Conservation (phyloP, 2,329 filamentous ascomycete genomes). For the Scytalidium lignicola region DNA sequence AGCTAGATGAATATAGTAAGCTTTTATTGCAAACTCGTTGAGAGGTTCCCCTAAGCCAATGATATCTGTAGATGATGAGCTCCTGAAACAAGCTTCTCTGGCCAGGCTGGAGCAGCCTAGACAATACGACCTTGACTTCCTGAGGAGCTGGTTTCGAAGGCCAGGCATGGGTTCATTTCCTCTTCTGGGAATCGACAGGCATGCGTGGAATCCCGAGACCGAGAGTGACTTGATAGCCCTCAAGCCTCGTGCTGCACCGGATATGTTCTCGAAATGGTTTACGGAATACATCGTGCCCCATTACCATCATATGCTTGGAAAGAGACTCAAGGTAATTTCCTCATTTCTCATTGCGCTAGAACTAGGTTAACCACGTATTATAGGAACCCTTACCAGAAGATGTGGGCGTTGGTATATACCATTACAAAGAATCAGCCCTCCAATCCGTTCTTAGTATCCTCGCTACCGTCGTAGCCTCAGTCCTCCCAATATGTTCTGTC, state of each 20-base stretch:
- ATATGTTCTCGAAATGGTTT: slow-evolving; percentile 17
- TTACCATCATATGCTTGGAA: slow-evolving; percentile 13
- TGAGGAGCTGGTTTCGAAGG: slow-evolving; percentile 16
- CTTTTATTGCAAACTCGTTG: no score
- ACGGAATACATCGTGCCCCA: slow-evolving; percentile 12
- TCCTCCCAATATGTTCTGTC: slow-evolving; percentile 24
- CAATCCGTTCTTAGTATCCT: slow-evolving; percentile 12
- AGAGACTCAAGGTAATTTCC: no score
- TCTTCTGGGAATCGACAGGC: slow-evolving; percentile 14
- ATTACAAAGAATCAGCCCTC: slow-evolving; percentile 9
- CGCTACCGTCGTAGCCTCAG: slow-evolving; percentile 21
- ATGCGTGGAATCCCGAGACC: slow-evolving; percentile 12
- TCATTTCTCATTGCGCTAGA: no score
- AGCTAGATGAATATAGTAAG: slow-evolving; percentile 20
- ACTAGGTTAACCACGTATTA: no score
- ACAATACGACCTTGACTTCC: slow-evolving; percentile 8
- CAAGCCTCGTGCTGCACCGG: slow-evolving; percentile 6
- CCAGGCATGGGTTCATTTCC: slow-evolving; percentile 17
- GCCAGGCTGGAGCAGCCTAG: slow-evolving; percentile 1
- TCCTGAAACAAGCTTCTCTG: slow-evolving; percentile 3
- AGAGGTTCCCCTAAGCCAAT: neutral
- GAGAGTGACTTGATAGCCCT: slow-evolving; percentile 21
- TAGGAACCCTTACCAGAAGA: slow-evolving; percentile 1
- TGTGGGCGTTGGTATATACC: no score
- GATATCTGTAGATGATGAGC: no score